phyloP scores from a whole-genome alignment of 225 moss, liverwort and hornwort genomes.

The Sphagnum tenellum region DNA sequence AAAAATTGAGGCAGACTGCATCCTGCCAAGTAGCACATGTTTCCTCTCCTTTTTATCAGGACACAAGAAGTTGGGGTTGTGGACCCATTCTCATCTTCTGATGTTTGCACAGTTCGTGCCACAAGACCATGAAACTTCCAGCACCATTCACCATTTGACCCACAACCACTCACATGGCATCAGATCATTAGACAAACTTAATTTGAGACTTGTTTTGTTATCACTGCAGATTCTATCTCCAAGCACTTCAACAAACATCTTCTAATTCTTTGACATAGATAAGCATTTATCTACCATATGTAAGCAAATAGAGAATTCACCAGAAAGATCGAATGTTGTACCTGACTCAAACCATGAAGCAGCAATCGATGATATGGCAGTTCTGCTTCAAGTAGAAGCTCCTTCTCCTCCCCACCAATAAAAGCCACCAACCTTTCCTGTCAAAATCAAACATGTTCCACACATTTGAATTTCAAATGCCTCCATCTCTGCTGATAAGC shows the following conservation, averaged over 20 bases:
- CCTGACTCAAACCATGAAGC: constrained; percentile 88
- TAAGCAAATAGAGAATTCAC: not conserved
- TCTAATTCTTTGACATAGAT: not conserved
- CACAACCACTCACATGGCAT: not conserved
- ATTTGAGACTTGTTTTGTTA: too few species aligned
- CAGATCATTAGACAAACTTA: not conserved
- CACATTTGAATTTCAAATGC: too few species aligned
- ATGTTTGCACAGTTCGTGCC: constrained; percentile 46
- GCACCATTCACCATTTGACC: not conserved
- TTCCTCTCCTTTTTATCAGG: constrained; percentile 52
- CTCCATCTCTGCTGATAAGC: too few species aligned
- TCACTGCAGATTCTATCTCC: too few species aligned
- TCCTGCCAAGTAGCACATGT: constrained; percentile 3
- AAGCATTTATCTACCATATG: not conserved
- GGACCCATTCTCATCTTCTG: constrained; percentile 17
- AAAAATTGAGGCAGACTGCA: constrained; percentile 55
- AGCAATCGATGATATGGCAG: constrained; percentile 72
- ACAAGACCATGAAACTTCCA: constrained; percentile 77
- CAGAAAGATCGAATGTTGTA: constrained; percentile 6
- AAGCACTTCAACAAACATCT: not conserved
- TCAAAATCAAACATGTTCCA: not conserved
- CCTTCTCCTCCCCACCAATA: constrained; percentile 44
- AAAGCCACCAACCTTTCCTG: constrained; percentile 64
- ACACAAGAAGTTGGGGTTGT: constrained; percentile 16
- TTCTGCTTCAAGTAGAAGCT: constrained; percentile 57